Base-by-base conservation (phyloP, 352 stramenopile genomes). In the Phytophthora sp. region DNA sequence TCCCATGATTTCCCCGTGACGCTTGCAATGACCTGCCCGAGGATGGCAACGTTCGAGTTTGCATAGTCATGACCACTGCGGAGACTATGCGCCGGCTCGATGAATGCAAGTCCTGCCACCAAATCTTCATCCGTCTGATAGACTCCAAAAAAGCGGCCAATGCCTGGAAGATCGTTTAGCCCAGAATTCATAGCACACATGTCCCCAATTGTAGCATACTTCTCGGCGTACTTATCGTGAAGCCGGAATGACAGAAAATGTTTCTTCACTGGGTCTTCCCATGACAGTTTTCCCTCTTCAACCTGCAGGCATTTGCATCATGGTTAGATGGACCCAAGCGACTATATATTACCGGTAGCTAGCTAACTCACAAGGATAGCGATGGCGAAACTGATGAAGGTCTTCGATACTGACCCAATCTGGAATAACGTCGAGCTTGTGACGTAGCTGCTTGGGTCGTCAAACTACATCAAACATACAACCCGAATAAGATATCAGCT, bases 401-500 rank as follows among this genome's bases (percentile, higher is more conserved):
- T 89, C 68, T 91, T 91, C 7, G 72, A 77, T 18, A 91, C 72
- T 1, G 82, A 91, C 7, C 82, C 82, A 46, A 91, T 87, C 67
- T 91, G 76, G 57, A 91, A 91, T 53, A 88, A 57, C n/a, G 76
- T 77, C 12, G 75, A 66, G 26, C 54, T 65, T 1, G 77, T 77
- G 26, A 89, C 80, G 0, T 49, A 24, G 33, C 59, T 84, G 11
- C 26, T 47, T 3, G 45, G 52, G 35, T 85, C 73, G 15, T 78
- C 76, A 26, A 46, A 59, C 64, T 79, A 30, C 1, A 33, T 11
- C 15, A 58, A 9, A 49, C 12, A 57, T 12, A n/a, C 18, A 5
- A 42, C 23, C 42, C 26, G 23, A 7, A 31, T 53, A 2, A 35
- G 9, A 1, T 5, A 16, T 16, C n/a, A n/a, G n/a, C n/a, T n/a